Evolutionary conservation across 2,329 filamentous ascomycete genomes (phyloP).

Genomic region (Microdochium bolleyi): DNA sequence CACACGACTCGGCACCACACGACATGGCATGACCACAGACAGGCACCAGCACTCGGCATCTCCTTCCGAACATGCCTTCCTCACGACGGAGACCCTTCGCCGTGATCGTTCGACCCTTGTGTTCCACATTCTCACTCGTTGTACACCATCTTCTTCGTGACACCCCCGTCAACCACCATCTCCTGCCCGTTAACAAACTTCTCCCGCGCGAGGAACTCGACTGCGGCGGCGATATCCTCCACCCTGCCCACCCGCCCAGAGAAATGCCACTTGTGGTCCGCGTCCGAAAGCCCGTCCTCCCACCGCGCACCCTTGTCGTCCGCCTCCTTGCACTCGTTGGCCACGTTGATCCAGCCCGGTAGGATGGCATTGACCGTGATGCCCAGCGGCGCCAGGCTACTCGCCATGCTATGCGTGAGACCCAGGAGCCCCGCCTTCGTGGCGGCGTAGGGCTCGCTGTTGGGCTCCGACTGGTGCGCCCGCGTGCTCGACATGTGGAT

Average conservation of each 20-base stretch:
- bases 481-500: slow-evolving; percentile 42
- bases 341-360: slow-evolving; percentile 44
- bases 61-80: no score
- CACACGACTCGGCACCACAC: no score
- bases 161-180: slow-evolving; percentile 20
- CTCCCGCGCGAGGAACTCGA: slow-evolving; percentile 16
- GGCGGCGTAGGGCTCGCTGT: slow-evolving; percentile 40
- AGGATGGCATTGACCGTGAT: slow-evolving; percentile 40
- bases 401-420: slow-evolving; percentile 37
- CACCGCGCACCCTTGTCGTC: slow-evolving; percentile 29
- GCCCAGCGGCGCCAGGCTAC: slow-evolving; percentile 30
- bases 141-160: slow-evolving; percentile 21
- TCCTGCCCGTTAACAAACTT: slow-evolving; percentile 19
- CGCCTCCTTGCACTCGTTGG: slow-evolving; percentile 20
- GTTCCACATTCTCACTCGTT: slow-evolving; percentile 10
- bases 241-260: slow-evolving; percentile 40
- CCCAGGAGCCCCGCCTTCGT: slow-evolving; percentile 42
- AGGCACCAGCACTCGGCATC: no score
- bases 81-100: no score
- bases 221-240: slow-evolving; percentile 26
- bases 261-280: slow-evolving; percentile 39
- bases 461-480: slow-evolving; percentile 36
- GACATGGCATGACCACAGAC: no score
- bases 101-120: no score
- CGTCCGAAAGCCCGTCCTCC: slow-evolving; percentile 35